These are phyloP conservation scores for Gracilaria domingensis DNA, from an alignment of 23 red algal genomes.

Conservation along the genomic window DNA sequence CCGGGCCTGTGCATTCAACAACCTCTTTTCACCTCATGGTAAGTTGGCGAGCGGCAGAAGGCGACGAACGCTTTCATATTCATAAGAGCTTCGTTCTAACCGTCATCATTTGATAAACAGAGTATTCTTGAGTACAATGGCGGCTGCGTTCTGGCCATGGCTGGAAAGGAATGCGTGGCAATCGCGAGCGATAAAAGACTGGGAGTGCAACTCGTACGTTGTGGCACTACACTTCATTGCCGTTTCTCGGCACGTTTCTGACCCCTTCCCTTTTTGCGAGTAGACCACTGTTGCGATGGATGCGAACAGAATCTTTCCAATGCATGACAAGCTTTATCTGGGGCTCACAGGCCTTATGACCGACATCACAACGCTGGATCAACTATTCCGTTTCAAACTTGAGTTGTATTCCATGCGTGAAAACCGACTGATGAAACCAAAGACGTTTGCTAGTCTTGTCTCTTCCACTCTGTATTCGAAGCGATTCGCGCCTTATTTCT, in stretches of 20 bases:
- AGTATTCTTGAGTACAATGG: conserved; percentile 99
- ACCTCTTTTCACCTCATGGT: background rate
- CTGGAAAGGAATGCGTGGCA: conserved; percentile 94
- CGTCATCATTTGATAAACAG: conserved; percentile 1
- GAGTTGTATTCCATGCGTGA: conserved; percentile 95
- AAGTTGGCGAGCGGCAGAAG: background rate
- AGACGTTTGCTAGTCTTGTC: conserved; percentile 88
- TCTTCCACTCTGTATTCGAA: conserved; percentile 94
- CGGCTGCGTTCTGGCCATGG: conserved; percentile 92
- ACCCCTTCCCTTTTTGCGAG: background rate
- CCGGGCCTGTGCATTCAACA: no score
- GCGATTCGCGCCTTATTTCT: conserved; percentile 98
- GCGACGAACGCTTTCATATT: background rate
- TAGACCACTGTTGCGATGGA: conserved; percentile 93
- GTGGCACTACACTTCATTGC: background rate
- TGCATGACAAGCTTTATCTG: conserved; percentile 92
- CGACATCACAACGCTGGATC: conserved; percentile 85
- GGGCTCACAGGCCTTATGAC: conserved; percentile 96
- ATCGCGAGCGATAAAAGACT: conserved; percentile 94
- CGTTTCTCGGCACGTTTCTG: background rate
- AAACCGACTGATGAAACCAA: conserved; percentile 86
- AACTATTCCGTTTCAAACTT: conserved; percentile 84
- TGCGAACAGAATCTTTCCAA: conserved; percentile 81
- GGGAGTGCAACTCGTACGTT: conserved; percentile 90
- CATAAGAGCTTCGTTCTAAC: background rate